Conservation (phyloP, 805 yeast species). For the Maudiozyma saulgeensis region DNA sequence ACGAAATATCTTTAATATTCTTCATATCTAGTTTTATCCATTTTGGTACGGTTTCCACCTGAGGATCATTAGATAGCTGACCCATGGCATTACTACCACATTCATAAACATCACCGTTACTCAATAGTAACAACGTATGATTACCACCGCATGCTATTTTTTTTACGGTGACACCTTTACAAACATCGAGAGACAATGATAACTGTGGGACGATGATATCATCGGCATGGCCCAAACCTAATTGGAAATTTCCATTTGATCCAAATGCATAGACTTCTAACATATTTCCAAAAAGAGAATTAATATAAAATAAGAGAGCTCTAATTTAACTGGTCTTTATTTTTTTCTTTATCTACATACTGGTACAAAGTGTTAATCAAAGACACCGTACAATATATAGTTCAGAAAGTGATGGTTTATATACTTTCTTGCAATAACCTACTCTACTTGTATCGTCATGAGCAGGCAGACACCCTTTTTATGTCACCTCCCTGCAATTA, state of each 20-base stretch:
- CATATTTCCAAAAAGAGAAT: conserved; percentile 1
- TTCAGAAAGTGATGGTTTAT: too few species aligned
- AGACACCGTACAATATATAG: too few species aligned
- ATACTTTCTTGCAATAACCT: too few species aligned
- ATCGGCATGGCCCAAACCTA: conserved; percentile 48
- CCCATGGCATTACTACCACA: conserved; percentile 52
- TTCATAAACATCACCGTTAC: conserved; percentile 43
- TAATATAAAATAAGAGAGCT: background rate
- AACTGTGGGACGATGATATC: conserved; percentile 35
- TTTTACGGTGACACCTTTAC: conserved; percentile 21
- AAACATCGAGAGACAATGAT: conserved; percentile 8
- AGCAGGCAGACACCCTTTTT: background rate
- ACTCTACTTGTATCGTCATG: too few species aligned
- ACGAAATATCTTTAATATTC: conserved; percentile 33
- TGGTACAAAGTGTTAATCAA: too few species aligned
- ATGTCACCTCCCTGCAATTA: background rate
- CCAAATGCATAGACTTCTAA: conserved; percentile 48
- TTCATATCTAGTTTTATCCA: conserved; percentile 28
- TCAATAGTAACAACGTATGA: conserved; percentile 57
- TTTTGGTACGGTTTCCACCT: background rate
- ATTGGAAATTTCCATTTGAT: conserved; percentile 72
- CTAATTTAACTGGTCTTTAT: background rate
- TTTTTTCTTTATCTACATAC: too few species aligned
- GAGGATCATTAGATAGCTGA: conserved; percentile 31
- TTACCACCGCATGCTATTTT: conserved; percentile 75